Evolutionary conservation across 805 yeast species (phyloP), one percentile per base, ranked within the genome.

Genomic region (Candida vartiovaarae): DNA sequence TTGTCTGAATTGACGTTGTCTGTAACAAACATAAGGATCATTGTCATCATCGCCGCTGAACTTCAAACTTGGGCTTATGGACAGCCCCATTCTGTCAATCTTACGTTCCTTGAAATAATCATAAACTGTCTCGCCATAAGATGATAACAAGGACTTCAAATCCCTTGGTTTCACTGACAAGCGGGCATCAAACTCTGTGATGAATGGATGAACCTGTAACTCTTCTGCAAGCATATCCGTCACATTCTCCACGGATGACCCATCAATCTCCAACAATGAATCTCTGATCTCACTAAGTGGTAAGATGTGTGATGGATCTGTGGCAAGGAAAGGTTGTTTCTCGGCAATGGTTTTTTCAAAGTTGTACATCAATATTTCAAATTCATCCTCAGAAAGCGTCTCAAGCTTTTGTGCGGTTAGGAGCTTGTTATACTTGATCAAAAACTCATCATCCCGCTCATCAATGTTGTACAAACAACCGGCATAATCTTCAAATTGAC

Each of bases 11-110:
- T 90, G 98, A 63, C 99, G 83, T 53, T 96, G 80, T 57, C 99
- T 78, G 71, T 93, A 93, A 67, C 97, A 88, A 34, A 88, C 83
- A 63, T 93, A 93, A 2, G 99, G 98, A 62, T 93, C 97, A 47
- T 76, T 77, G 56, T 90, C 97, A 56, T 90, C 97, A 57, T 89
- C 89, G 46, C 87, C 93, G 44, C 77, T 78, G 61, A 86, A 89
- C 61, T 81, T 85, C 40, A 93, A 69, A 11, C 72, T 63, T 4
- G 97, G 95, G 52, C 78, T 74, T 23, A 93, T 75, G 4, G 84
- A 63, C 53, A 76, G 75, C 30, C 97, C 97, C 27, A 70, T 63
- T 42, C 87, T 69, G 36, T 65, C 77, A 20, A 89, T 72, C 61
- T 90, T 84, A 49, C 98, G 71, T 6, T 56, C 52, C 50, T 75